These are phyloP conservation scores for Neofusicoccum parvum DNA, from an alignment of 2,329 filamentous ascomycete genomes.

Conservation along the genomic window DNA sequence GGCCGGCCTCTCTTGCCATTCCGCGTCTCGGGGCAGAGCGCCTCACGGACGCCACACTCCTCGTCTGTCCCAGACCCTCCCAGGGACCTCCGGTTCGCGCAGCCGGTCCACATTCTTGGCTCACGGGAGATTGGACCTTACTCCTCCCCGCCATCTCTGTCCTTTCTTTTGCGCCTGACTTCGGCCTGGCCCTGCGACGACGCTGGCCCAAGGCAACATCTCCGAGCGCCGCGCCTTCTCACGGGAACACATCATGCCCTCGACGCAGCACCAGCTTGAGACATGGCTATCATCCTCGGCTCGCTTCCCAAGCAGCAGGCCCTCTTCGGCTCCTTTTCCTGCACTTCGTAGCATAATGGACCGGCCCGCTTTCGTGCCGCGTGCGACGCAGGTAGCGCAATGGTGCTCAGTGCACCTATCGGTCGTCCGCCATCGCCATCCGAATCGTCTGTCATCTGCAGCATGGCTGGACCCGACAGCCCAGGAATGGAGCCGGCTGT, in stretches of 20 bases:
- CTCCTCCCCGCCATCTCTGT: background rate
- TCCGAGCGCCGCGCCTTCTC: background rate
- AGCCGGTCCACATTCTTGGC: background rate
- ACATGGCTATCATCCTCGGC: conserved; percentile 7
- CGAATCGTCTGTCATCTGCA: background rate
- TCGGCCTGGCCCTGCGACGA: background rate
- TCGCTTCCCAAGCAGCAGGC: background rate
- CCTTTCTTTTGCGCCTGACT: background rate
- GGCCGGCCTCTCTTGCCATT: background rate
- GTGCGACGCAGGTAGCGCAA: background rate
- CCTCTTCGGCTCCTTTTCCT: background rate
- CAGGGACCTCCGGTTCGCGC: background rate
- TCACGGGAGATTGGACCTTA: background rate
- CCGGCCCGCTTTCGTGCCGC: conserved; percentile 5
- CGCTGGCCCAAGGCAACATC: background rate
- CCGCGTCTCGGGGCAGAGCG: background rate
- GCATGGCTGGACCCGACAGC: background rate
- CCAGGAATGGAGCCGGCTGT: conserved; percentile 2
- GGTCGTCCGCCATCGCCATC: background rate
- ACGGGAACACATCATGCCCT: conserved; percentile 12
- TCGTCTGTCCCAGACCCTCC: background rate
- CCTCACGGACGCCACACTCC: conserved; percentile 9
- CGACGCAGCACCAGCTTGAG: conserved; percentile 5
- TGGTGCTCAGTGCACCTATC: background rate
- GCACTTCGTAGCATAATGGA: background rate